phyloP scores from a whole-genome alignment of 75 land plant species.

The Chamaecyparis obtusa region DNA sequence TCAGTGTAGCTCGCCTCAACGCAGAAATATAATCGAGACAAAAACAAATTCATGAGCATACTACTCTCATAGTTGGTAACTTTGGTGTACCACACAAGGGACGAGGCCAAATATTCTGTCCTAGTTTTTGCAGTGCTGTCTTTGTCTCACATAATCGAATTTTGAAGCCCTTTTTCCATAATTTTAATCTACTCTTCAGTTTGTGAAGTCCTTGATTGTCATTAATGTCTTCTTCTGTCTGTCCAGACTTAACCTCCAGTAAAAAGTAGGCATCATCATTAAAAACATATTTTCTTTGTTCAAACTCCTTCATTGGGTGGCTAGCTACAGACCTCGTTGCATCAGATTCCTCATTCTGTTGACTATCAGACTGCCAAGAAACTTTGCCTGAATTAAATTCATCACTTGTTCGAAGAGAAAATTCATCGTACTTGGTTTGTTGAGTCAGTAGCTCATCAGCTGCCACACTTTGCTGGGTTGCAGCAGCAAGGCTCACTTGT shows the following conservation, averaged over 20 bases:
- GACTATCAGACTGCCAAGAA: background rate
- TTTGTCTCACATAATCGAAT: constrained; percentile 74
- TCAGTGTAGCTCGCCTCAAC: no score
- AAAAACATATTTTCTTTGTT: constrained; percentile 80
- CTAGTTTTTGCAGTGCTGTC: constrained; percentile 68
- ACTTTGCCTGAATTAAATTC: background rate
- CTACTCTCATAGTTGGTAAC: background rate
- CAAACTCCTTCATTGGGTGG: constrained; percentile 73
- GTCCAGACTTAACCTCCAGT: constrained; percentile 86
- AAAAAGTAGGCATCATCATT: constrained; percentile 86
- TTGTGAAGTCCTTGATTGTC: constrained; percentile 73
- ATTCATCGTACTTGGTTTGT: constrained; percentile 11
- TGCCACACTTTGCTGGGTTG: constrained; percentile 53
- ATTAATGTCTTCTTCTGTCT: constrained; percentile 68
- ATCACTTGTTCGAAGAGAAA: background rate
- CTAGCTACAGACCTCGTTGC: constrained; percentile 62
- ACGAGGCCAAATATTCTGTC: background rate
- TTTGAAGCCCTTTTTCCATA: constrained; percentile 85
- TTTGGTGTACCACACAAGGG: no score
- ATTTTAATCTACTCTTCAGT: constrained; percentile 71
- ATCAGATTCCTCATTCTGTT: constrained; percentile 29
- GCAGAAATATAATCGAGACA: no score
- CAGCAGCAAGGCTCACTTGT: constrained; percentile 63
- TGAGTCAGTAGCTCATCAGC: constrained; percentile 35
- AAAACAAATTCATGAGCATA: no score